Conservation (phyloP, 2,329 filamentous ascomycete species). For the Neocatenulostroma microsporum region DNA sequence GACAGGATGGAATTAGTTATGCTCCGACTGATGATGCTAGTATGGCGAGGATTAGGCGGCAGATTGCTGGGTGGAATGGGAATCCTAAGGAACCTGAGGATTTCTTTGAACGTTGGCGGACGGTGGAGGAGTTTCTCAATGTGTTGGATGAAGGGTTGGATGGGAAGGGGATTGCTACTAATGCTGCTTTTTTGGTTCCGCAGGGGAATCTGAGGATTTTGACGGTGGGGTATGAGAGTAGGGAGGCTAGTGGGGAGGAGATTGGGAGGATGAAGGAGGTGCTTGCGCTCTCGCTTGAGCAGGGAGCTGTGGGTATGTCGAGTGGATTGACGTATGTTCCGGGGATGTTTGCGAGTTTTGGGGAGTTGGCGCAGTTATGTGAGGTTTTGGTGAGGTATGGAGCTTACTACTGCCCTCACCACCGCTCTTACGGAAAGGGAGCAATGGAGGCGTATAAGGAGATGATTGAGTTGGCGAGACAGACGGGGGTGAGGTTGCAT, state of each 20-base stretch:
- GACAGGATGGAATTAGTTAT: slow-evolving; percentile 25
- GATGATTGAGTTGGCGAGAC: slow-evolving; percentile 22
- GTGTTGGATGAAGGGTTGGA: slow-evolving; percentile 16
- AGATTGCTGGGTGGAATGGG: slow-evolving; percentile 26
- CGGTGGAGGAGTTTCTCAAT: slow-evolving; percentile 21
- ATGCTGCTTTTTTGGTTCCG: slow-evolving; percentile 23
- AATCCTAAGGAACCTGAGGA: slow-evolving; percentile 17
- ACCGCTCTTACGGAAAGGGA: slow-evolving; percentile 22
- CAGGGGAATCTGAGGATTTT: slow-evolving; percentile 25
- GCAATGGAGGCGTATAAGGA: slow-evolving; percentile 22
- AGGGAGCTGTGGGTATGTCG: slow-evolving; percentile 24
- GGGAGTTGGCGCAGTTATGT: slow-evolving; percentile 20
- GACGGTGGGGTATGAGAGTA: slow-evolving; percentile 20
- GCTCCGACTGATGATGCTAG: slow-evolving; percentile 18
- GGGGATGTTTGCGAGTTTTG: slow-evolving; percentile 20
- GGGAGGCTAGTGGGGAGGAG: slow-evolving; percentile 15
- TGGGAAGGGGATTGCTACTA: slow-evolving; percentile 19
- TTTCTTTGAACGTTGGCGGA: slow-evolving; percentile 23
- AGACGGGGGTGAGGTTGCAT: slow-evolving; percentile 22
- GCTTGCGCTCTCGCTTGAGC: slow-evolving; percentile 14
- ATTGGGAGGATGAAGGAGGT: slow-evolving; percentile 19
- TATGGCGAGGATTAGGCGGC: slow-evolving; percentile 20
- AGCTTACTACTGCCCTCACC: slow-evolving; percentile 25
- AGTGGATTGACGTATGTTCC: slow-evolving; percentile 24
- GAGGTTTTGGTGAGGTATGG: slow-evolving; percentile 20